These are phyloP conservation scores for Rehmannia glutinosa DNA, from an alignment of 257 asterid species.

Conservation along the genomic window DNA sequence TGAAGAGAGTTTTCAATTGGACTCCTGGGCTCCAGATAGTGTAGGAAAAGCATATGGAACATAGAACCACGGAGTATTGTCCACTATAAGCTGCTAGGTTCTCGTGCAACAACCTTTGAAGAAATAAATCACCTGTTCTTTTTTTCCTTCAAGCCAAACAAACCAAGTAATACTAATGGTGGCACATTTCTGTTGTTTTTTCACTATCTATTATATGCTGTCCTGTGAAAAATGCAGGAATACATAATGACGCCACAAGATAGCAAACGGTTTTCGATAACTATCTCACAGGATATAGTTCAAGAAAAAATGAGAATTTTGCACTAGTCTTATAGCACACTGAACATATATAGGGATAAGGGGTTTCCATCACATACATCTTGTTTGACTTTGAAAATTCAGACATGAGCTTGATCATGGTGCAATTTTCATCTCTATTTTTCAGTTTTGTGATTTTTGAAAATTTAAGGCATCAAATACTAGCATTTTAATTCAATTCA, in stretches of 20 bases:
- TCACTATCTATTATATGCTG: background rate
- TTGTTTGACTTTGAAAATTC: background rate
- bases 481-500: background rate
- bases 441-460: background rate
- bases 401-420: background rate
- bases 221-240: background rate
- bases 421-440: background rate
- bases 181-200: background rate
- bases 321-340: background rate
- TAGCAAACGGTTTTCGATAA: background rate
- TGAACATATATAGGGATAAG: background rate
- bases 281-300: background rate
- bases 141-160: background rate
- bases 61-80: background rate
- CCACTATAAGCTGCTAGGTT: background rate
- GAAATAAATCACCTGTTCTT: background rate
- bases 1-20: background rate
- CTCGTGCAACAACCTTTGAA: background rate
- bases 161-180: background rate
- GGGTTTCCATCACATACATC: background rate
- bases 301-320: background rate
- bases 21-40: background rate
- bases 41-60: background rate
- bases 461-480: background rate
- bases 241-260: background rate